Evolutionary conservation across 1,139 yeast species (phyloP), one percentile per base, ranked within the genome.

Genomic region (Petasospora fabianii): DNA sequence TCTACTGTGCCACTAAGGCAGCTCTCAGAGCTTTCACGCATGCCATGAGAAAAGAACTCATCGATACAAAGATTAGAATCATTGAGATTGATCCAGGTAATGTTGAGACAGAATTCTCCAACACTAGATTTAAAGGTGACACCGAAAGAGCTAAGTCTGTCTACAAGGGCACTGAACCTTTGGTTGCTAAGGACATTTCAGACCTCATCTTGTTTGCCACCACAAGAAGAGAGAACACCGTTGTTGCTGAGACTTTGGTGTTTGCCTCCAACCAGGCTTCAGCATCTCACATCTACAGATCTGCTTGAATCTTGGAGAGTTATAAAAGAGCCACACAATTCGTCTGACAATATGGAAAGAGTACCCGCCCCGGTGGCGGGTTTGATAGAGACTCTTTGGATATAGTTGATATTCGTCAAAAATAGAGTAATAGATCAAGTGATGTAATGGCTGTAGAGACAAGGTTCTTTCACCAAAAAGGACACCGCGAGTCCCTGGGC

Each of bases 1-100:
- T 84, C 50, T 84, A 84, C 65, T 83, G 92, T 61, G 80, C 90
- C n/a, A 78, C 88, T 40, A 84, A 84, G 64, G 84, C 88, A 14
- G 82, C 86, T 16, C 71, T 84, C 30, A 71, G 77, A 50, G 74
- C 84, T 0, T 84, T 84, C 60, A 68, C 86, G 17, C 75, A 77
- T 40, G 71, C 81, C 1, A 68, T 84, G 60, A 71, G 92, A 58
- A 82, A 82, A 61, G 94, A 84, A 60, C 67, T 77, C 51, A 75
- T 83, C 47, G 64, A 66, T 56, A 80, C 88, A 29, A 70, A 72
- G 45, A 73, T 83, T 49, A 70, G 94, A 55, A 80, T 84, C 38
- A 72, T 84, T 48, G 90, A 83, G 59, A 75, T 84, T 35, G 86
- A 82, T 49, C 94, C 94, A 11, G 92, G 94, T 54, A 80, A 79